phyloP scores from a whole-genome alignment of 2,329 filamentous ascomycete species.

The Chrysosporium keratinophilum region DNA sequence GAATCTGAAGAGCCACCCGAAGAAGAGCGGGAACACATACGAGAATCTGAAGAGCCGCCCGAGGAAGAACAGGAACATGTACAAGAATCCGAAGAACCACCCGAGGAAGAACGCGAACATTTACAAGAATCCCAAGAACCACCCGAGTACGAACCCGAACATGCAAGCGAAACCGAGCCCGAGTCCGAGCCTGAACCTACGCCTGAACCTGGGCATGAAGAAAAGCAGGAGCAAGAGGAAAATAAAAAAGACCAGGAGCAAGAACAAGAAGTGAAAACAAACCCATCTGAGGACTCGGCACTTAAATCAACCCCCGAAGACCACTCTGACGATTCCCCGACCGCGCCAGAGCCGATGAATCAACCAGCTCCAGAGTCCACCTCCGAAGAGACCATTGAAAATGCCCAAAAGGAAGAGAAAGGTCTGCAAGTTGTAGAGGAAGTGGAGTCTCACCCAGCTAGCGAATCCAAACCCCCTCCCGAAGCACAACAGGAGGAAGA shows the following conservation, averaged over 20 bases:
- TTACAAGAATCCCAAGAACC: too few species aligned
- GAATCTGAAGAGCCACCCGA: neutral
- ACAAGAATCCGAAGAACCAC: too few species aligned
- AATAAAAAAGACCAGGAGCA: neutral
- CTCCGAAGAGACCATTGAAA: neutral
- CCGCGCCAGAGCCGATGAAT: neutral
- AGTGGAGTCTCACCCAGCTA: neutral
- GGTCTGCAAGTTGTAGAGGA: neutral
- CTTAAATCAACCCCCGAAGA: neutral
- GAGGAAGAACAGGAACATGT: too few species aligned
- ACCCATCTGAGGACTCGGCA: neutral
- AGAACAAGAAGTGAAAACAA: neutral
- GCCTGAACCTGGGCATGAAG: slow-evolving; percentile 18
- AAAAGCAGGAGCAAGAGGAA: neutral
- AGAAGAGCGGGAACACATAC: too few species aligned
- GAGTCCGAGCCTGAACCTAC: too few species aligned
- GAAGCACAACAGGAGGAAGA: neutral
- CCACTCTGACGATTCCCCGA: neutral
- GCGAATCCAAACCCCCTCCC: neutral
- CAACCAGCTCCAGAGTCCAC: neutral
- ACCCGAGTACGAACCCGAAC: too few species aligned
- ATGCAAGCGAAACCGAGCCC: too few species aligned
- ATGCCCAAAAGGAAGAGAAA: neutral
- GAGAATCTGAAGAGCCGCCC: too few species aligned
- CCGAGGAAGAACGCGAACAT: too few species aligned